These are phyloP conservation scores for Chlamydomonas reinhardtii DNA, from an alignment of 163 green algal genomes.

Conservation along the genomic window DNA sequence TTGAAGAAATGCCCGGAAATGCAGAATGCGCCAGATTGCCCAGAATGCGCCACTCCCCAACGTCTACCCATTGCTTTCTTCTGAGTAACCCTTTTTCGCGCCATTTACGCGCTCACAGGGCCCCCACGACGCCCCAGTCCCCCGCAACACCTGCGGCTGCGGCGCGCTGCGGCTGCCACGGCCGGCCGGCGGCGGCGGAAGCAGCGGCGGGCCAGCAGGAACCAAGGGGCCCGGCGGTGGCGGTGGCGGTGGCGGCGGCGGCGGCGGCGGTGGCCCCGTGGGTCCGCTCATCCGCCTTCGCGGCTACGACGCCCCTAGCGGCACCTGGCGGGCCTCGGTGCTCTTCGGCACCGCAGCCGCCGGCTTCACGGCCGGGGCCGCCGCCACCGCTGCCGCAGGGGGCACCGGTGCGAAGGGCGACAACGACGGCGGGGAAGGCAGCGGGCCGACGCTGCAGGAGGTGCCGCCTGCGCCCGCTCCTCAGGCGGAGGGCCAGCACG, in stretches of 20 bases:
- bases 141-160: constrained; percentile 38
- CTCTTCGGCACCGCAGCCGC: constrained; percentile 12
- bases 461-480: no score
- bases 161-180: neutral
- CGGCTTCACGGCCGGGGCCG: neutral
- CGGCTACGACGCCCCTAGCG: neutral
- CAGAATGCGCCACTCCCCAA: no score
- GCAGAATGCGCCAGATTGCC: no score
- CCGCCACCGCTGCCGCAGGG: neutral
- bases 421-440: neutral
- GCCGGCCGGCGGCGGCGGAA: neutral
- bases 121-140: constrained; percentile 31
- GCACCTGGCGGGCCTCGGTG: constrained; percentile 8
- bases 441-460: no score
- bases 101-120: neutral
- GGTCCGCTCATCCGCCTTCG: constrained; percentile 23
- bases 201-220: no score
- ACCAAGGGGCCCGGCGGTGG: no score
- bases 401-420: neutral
- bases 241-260: no score
- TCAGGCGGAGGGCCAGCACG: no score
- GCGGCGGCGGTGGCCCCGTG: neutral
- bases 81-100: no score
- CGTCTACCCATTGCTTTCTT: no score
- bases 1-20: no score